A percentile compares a stretch with the other conserved stretches of the same genome.
phyloP scores from a whole-genome alignment of 2,329 filamentous ascomycete genomes.

The Thermothelomyces thermophilus region DNA sequence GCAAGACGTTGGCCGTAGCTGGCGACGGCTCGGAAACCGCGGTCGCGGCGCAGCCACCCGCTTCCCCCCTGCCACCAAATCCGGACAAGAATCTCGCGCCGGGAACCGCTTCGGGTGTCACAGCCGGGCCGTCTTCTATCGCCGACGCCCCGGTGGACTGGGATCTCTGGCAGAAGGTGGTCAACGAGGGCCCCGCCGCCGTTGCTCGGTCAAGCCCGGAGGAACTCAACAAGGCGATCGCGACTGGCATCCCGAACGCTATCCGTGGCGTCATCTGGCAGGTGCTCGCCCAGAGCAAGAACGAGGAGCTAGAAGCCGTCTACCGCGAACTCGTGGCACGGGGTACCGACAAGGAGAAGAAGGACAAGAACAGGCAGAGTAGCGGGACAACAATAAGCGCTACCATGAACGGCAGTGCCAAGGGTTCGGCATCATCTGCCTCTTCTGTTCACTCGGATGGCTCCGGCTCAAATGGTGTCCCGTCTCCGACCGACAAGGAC shows the following conservation, averaged over 20 bases:
- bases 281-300: slow-evolving; percentile 91
- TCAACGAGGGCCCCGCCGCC: slow-evolving; percentile 86
- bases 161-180: slow-evolving; percentile 95
- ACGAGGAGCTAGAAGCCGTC: slow-evolving; percentile 77
- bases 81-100: slow-evolving; percentile 69
- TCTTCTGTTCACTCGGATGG: slow-evolving; percentile 78
- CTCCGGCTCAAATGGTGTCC: slow-evolving; percentile 56
- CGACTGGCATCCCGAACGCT: slow-evolving; percentile 85
- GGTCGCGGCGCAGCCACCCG: slow-evolving; percentile 27
- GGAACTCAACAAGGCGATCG: slow-evolving; percentile 84
- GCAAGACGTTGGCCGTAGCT: slow-evolving; percentile 36
- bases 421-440: slow-evolving; percentile 69
- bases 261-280: slow-evolving; percentile 99
- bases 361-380: slow-evolving; percentile 35
- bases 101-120: slow-evolving; percentile 77
- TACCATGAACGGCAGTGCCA: slow-evolving; percentile 49
- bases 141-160: slow-evolving; percentile 81
- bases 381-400: slow-evolving; percentile 38
- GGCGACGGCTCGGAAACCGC: slow-evolving; percentile 26
- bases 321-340: slow-evolving; percentile 75
- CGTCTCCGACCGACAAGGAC: slow-evolving; percentile 53
- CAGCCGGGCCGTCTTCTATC: slow-evolving; percentile 65
- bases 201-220: slow-evolving; percentile 82
- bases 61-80: slow-evolving; percentile 52
- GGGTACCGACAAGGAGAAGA: slow-evolving; percentile 74